A percentile compares a stretch with the other conserved stretches of the same genome.
These are phyloP conservation scores for Pyrus betulifolia DNA, from an alignment of 306 rosid species.

Conservation along the genomic window DNA sequence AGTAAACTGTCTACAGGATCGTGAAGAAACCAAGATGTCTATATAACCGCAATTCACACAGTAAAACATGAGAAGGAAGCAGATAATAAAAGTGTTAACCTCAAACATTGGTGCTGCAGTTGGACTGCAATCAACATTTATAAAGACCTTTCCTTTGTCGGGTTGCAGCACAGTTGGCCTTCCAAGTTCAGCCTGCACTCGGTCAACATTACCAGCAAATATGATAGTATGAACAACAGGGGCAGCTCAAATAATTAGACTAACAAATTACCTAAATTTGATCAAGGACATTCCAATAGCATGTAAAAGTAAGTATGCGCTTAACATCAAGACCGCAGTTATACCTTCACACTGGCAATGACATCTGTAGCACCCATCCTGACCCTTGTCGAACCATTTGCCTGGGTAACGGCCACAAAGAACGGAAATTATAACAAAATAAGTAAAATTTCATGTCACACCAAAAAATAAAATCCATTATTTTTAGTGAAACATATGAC, in stretches of 20 bases:
- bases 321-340: slow-evolving; percentile 1
- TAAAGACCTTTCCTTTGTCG: slow-evolving; percentile 59
- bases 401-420: slow-evolving; percentile 35
- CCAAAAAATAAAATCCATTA: not conserved
- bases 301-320: too few species aligned
- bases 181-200: slow-evolving; percentile 89
- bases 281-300: not conserved
- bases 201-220: not conserved
- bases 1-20: not conserved
- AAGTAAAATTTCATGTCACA: not conserved
- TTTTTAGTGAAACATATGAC: not conserved
- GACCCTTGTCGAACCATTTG: slow-evolving; percentile 81
- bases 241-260: not conserved
- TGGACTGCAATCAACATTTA: slow-evolving; percentile 7
- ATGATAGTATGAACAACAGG: not conserved
- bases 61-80: not conserved
- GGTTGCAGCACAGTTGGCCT: slow-evolving; percentile 61
- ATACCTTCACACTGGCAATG: slow-evolving; percentile 85
- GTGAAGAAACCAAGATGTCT: not conserved
- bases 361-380: slow-evolving; percentile 77
- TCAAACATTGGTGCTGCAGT: slow-evolving; percentile 9
- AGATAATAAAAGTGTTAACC: not conserved
- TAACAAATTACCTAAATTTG: too few species aligned
- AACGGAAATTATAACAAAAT: not conserved
- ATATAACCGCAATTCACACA: not conserved